phyloP scores from a whole-genome alignment of 2,329 filamentous ascomycete genomes.

The Fragosphaeria purpurea region DNA sequence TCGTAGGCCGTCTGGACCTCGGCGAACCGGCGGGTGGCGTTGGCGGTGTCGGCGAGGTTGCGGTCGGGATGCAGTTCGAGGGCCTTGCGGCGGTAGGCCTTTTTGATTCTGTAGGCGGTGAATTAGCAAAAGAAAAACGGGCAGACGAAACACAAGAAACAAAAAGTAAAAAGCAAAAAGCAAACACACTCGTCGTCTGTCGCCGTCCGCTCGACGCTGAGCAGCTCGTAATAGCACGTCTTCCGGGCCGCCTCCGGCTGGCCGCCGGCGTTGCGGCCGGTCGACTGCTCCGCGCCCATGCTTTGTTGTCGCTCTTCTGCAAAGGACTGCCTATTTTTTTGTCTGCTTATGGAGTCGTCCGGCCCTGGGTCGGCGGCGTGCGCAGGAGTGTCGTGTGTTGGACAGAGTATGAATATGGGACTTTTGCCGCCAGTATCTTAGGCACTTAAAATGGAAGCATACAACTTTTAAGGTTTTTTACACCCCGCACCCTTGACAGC shows the following conservation, averaged over 20 bases:
- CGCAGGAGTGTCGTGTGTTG: too few relatives aligned
- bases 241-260: slow-evolving; percentile 33
- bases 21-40: slow-evolving; percentile 76
- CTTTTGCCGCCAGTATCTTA: too few relatives aligned
- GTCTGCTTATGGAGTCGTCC: too few relatives aligned
- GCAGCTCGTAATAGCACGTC: slow-evolving; percentile 77
- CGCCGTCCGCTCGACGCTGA: slow-evolving; percentile 62
- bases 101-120: slow-evolving; percentile 60
- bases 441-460: too few relatives aligned
- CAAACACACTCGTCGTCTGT: slow-evolving; percentile 63
- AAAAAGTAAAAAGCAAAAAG: neutral
- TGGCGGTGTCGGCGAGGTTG: slow-evolving; percentile 75
- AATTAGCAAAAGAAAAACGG: too few relatives aligned
- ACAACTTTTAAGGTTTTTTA: too few relatives aligned
- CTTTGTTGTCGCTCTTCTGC: neutral
- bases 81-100: slow-evolving; percentile 81
- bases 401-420: too few relatives aligned
- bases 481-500: too few relatives aligned
- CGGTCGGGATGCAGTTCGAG: slow-evolving; percentile 91
- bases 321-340: too few relatives aligned
- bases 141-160: neutral
- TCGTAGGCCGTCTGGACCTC: slow-evolving; percentile 91
- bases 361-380: too few relatives aligned
- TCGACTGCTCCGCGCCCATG: slow-evolving; percentile 50
- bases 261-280: slow-evolving; percentile 21